These are phyloP conservation scores for Cercophora scortea DNA, from an alignment of 495 filamentous ascomycete genomes.

Conservation along the genomic window DNA sequence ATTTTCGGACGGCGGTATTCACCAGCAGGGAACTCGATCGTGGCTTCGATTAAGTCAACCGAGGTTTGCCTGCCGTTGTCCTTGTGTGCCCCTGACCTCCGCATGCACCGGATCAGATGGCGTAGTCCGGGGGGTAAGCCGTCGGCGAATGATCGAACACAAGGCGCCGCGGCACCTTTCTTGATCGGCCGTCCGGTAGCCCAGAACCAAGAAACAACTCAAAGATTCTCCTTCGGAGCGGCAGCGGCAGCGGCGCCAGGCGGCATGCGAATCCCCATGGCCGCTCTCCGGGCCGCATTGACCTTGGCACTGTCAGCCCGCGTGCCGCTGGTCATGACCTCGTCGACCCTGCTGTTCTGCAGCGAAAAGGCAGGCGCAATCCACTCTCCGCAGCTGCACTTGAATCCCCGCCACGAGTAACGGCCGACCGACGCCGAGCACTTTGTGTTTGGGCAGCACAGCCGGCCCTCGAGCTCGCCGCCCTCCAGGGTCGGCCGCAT, in stretches of 20 bases:
- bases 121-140: too few species aligned
- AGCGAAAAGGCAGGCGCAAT: conserved; percentile 84
- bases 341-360: conserved; percentile 73
- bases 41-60: too few species aligned
- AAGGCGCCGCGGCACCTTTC: too few species aligned
- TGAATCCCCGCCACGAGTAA: conserved; percentile 93
- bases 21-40: too few species aligned
- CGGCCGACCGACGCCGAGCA: conserved; percentile 78
- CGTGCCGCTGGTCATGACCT: conserved; percentile 29
- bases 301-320: conserved; percentile 8
- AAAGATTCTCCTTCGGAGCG: conserved; percentile 17
- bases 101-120: too few species aligned
- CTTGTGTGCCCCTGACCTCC: too few species aligned
- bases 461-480: conserved; percentile 68
- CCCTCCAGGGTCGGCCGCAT: conserved; percentile 76
- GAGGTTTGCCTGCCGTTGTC: too few species aligned
- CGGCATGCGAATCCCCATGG: conserved; percentile 26
- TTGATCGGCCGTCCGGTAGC: too few species aligned
- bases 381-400: conserved; percentile 87
- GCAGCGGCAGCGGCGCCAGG: conserved; percentile 10
- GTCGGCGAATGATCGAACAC: too few species aligned
- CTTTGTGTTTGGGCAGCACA: conserved; percentile 71
- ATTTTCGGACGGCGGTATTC: too few species aligned
- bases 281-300: conserved; percentile 11
- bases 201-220: not conserved